Evolutionary conservation across 1,284 basidiomycete species (phyloP).

Genomic region (Erythrobasidium hasegawianum): DNA sequence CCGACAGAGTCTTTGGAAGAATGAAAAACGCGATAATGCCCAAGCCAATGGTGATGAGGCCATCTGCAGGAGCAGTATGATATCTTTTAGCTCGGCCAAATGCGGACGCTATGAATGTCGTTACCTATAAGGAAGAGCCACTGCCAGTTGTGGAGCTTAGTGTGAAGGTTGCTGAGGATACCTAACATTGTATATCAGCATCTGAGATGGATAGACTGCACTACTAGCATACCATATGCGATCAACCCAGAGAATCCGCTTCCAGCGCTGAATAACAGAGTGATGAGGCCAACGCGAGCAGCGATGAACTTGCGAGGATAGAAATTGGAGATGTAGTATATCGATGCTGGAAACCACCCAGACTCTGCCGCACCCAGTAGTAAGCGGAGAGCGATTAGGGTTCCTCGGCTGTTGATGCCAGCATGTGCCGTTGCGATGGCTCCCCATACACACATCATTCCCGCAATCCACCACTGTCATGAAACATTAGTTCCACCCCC

Average conservation of each 20-base stretch:
- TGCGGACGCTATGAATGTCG: too few relatives aligned
- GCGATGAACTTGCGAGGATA: slow-evolving; percentile 34
- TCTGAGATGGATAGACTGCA: neutral
- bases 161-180: neutral
- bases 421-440: slow-evolving; percentile 31
- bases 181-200: neutral
- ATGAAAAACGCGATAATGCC: neutral
- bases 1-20: neutral
- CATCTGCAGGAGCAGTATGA: neutral
- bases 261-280: slow-evolving; percentile 23
- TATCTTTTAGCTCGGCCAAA: too few relatives aligned
- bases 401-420: slow-evolving; percentile 12
- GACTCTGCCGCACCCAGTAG: slow-evolving; percentile 36
- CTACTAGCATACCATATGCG: slow-evolving; percentile 32
- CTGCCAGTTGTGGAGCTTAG: neutral
- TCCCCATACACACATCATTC: slow-evolving; percentile 32
- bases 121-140: neutral
- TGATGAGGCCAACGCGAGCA: slow-evolving; percentile 34
- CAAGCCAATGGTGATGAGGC: neutral
- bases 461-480: slow-evolving; percentile 30
- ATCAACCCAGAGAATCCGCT: slow-evolving; percentile 33
- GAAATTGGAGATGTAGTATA: slow-evolving; percentile 25
- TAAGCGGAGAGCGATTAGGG: slow-evolving; percentile 30
- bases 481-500: neutral
- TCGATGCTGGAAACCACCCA: slow-evolving; percentile 26